phyloP scores from a whole-genome alignment of 495 filamentous ascomycete genomes.

The Neurospora sp. region DNA sequence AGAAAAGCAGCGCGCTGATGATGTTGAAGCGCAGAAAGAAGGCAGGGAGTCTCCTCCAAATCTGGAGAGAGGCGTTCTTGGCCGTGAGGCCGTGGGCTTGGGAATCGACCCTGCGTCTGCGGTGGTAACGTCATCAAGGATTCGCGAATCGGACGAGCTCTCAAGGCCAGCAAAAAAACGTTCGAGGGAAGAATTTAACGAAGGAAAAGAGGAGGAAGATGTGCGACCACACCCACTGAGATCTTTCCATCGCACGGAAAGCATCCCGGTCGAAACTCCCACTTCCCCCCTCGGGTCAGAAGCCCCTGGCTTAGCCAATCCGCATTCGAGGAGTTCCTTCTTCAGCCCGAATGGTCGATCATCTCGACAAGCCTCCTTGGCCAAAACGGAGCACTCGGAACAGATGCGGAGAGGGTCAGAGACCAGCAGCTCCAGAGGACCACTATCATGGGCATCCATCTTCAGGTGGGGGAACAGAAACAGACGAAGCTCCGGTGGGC shows the following conservation, averaged over 20 bases:
- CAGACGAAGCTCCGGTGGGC: slow-evolving; percentile 48
- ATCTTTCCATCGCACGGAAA: slow-evolving; percentile 29
- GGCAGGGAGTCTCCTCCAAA: slow-evolving; percentile 43
- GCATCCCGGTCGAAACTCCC: slow-evolving; percentile 12
- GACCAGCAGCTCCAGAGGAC: slow-evolving; percentile 29
- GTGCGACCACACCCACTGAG: slow-evolving; percentile 12
- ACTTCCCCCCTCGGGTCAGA: slow-evolving; percentile 1
- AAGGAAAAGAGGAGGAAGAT: slow-evolving; percentile 3
- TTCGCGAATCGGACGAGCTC: slow-evolving; percentile 19
- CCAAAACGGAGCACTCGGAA: slow-evolving; percentile 27
- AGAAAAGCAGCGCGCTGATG: slow-evolving; percentile 51
- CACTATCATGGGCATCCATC: slow-evolving; percentile 53
- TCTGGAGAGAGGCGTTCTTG: slow-evolving; percentile 43
- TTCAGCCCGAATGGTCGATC: slow-evolving; percentile 17
- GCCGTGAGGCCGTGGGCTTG: slow-evolving; percentile 38
- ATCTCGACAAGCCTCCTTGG: slow-evolving; percentile 24
- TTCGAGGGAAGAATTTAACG: slow-evolving; percentile 4
- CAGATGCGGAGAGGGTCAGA: slow-evolving; percentile 28
- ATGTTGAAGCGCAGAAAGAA: slow-evolving; percentile 26
- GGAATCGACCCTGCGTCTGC: slow-evolving; percentile 34
- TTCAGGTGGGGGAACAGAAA: slow-evolving; percentile 60
- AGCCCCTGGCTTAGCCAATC: slow-evolving; percentile 9
- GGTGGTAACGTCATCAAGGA: slow-evolving; percentile 36
- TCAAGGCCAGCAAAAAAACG: slow-evolving; percentile 13
- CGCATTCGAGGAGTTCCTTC: slow-evolving; percentile 20